Evolutionary conservation across 805 yeast species (phyloP), one percentile per base, ranked within the genome.

Genomic region (Candida andamanensis): DNA sequence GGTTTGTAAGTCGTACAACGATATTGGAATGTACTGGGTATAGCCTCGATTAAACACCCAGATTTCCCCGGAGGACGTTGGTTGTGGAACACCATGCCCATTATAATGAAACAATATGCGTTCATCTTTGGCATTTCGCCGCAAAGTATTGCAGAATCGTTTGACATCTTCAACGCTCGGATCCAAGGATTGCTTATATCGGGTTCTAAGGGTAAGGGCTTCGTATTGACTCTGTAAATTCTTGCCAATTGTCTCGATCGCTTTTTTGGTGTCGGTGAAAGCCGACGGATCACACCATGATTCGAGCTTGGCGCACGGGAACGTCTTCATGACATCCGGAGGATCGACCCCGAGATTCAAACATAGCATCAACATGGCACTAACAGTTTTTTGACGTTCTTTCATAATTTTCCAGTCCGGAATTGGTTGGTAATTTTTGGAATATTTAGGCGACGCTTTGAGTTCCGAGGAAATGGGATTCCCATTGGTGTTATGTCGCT

Each of bases 41-140:
- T 89, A 92, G 1, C 95, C 95, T 44, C 97, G 68, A 56, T 92
- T 92, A 63, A 92, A 92, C 8, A 92, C 97, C 98, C 98, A 92
- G 17, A 92, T 85, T 52, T 92, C 98, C 15, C 98, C 98, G 28
- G 89, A 77, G 21, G 86, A 78, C 0, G 98, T 92, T 0, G 98
- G 97, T 47, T 86, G 86, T 0, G 98, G 98, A 2, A 92, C 98
- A 15, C 98, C 98, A 52, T 92, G 98, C 5, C 98, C 98, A 47
- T 92, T 92, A 55, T 92, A 92, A 54, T 92, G 97, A 55, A 92
- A 90, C 33, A 92, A 56, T 7, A 90, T 83, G 38, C 98, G 69
- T 53, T 90, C 97, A 40, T 90, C 97, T 50, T 89, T 85, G 2
- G 97, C 95, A 36, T 83, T 82, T 35, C 97, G 70, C 44, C 98